phyloP scores from a whole-genome alignment of 2,329 filamentous ascomycete species.

The Trichoderma afroharzianum region DNA sequence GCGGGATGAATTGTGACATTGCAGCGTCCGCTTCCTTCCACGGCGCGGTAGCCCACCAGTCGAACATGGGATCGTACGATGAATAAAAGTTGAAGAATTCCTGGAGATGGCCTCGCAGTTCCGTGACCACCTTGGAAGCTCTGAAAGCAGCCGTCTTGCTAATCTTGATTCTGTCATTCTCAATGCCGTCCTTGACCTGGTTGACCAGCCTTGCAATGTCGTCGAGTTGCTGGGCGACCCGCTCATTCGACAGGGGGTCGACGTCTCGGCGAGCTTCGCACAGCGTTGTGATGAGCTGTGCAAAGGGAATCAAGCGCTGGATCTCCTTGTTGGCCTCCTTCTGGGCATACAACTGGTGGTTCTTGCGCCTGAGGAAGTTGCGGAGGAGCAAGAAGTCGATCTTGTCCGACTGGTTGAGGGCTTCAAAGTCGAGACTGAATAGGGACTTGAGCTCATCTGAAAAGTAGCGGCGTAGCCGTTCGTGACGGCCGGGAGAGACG shows the following conservation, averaged over 20 bases:
- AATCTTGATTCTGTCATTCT: constrained; percentile 31
- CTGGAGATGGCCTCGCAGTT: constrained; percentile 39
- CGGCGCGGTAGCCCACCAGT: constrained; percentile 52
- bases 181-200: constrained; percentile 34
- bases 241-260: constrained; percentile 39
- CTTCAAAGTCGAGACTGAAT: constrained; percentile 26
- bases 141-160: constrained; percentile 44
- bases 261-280: constrained; percentile 47
- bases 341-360: constrained; percentile 39
- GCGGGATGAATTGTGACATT: constrained; percentile 33
- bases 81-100: constrained; percentile 51
- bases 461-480: constrained; percentile 41
- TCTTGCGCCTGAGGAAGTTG: constrained; percentile 40
- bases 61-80: constrained; percentile 53
- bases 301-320: constrained; percentile 43
- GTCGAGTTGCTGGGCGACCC: constrained; percentile 41
- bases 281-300: constrained; percentile 38
- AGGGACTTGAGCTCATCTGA: constrained; percentile 36
- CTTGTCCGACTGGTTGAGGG: constrained; percentile 39
- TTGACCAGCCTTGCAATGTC: constrained; percentile 32
- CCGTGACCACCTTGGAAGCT: constrained; percentile 40
- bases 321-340: constrained; percentile 34
- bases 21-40: constrained; percentile 38
- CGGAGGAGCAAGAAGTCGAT: constrained; percentile 49
- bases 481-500: constrained; percentile 39